Percentiles rank a stretch among this genome's conserved stretches.
These are phyloP conservation scores for Torulaspora delbrueckii DNA, from an alignment of 805 yeast genomes.

Conservation along the genomic window DNA sequence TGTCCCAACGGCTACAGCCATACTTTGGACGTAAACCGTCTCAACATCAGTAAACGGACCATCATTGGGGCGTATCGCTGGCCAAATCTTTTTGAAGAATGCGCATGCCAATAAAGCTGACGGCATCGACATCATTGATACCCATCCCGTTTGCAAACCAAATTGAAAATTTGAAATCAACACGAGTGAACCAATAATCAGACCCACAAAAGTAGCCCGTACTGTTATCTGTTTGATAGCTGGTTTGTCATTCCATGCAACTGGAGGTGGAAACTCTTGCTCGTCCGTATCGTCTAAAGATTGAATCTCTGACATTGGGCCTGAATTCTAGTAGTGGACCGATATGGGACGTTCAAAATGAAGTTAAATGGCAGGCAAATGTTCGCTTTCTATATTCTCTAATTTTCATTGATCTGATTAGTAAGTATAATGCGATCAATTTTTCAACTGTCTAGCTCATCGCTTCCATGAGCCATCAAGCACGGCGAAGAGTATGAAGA, in stretches of 20 bases:
- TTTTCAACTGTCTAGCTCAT: not conserved
- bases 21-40: conserved; percentile 84
- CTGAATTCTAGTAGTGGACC: not conserved
- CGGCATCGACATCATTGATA: conserved; percentile 97
- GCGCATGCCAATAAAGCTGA: conserved; percentile 87
- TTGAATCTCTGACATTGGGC: conserved; percentile 2
- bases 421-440: not conserved
- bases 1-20: conserved; percentile 95
- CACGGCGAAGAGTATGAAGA: no score
- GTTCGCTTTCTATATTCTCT: not conserved
- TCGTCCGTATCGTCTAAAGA: conserved; percentile 3
- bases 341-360: not conserved
- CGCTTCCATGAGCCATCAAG: not conserved
- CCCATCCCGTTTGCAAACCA: conserved; percentile 98
- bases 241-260: conserved; percentile 46
- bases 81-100: conserved; percentile 56
- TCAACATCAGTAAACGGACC: conserved; percentile 80
- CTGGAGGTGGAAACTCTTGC: conserved; percentile 5
- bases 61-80: conserved; percentile 27
- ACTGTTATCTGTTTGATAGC: conserved; percentile 61
- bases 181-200: conserved; percentile 81
- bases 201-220: conserved; percentile 70
- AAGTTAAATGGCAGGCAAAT: not conserved
- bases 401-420: not conserved
- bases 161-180: conserved; percentile 89